phyloP scores from a whole-genome alignment of 83 land plant species.

The Thuja plicata region DNA sequence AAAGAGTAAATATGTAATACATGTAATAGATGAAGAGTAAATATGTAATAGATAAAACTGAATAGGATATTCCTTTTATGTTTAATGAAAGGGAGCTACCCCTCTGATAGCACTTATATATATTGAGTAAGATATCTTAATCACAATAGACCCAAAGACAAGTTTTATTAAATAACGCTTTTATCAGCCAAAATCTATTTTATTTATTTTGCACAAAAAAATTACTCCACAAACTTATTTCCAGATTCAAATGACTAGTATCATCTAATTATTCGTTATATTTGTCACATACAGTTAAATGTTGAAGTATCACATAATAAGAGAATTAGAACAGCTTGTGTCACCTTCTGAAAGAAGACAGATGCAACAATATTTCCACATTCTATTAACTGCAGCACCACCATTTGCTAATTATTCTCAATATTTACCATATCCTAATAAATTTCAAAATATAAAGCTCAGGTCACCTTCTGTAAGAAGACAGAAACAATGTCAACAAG shows the following conservation, averaged over 20 bases:
- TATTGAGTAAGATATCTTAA: too few species aligned
- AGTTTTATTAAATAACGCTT: neutral
- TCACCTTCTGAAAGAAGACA: conserved; percentile 9
- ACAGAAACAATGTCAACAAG: neutral
- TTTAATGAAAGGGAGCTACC: too few species aligned
- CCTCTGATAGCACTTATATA: too few species aligned
- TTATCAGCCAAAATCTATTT: neutral
- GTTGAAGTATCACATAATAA: neutral
- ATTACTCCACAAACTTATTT: neutral
- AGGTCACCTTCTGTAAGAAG: neutral
- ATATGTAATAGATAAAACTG: too few species aligned
- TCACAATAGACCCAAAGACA: too few species aligned
- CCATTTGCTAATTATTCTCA: neutral
- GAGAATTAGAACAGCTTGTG: neutral
- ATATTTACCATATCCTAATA: neutral
- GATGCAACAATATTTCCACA: neutral
- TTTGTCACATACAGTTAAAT: neutral
- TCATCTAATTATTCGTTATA: neutral
- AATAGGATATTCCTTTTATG: too few species aligned
- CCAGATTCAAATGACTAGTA: neutral
- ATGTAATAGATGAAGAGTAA: too few species aligned
- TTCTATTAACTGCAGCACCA: neutral
- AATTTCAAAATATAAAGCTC: neutral
- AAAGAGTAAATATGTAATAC: too few species aligned
- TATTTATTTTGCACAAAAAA: neutral